phyloP scores from a whole-genome alignment of 768 basidiomycete species.

The Neoboletus subvelutipes region DNA sequence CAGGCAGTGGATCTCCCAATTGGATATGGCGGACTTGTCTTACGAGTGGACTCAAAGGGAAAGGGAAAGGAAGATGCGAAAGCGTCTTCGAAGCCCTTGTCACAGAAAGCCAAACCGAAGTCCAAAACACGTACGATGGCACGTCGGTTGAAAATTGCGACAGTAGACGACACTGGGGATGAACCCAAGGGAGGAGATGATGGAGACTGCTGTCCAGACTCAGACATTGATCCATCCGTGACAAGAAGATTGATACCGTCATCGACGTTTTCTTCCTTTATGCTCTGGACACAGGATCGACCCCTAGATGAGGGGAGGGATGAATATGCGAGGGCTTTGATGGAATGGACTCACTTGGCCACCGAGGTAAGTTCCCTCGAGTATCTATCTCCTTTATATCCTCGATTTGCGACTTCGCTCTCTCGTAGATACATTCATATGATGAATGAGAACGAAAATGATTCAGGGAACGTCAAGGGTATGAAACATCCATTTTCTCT shows the following conservation, averaged over 20 bases:
- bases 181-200: constrained; percentile 25
- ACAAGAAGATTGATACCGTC: constrained; percentile 44
- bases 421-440: constrained; percentile 26
- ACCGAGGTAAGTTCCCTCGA: constrained; percentile 48
- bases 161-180: constrained; percentile 30
- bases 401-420: not conserved
- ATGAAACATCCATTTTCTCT: not conserved
- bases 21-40: constrained; percentile 68
- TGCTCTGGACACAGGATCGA: constrained; percentile 75
- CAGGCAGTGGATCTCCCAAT: constrained; percentile 56
- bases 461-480: not conserved
- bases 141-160: constrained; percentile 25
- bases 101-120: constrained; percentile 12
- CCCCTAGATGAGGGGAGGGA: constrained; percentile 68
- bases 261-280: constrained; percentile 62
- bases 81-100: constrained; percentile 1
- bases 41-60: constrained; percentile 35
- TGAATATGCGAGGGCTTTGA: constrained; percentile 66
- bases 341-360: constrained; percentile 69
- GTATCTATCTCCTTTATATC: too few relatives aligned
- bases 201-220: constrained; percentile 14
- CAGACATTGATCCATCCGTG: not conserved
- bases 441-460: constrained; percentile 14
- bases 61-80: constrained; percentile 14
- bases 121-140: constrained; percentile 9